Evolutionary conservation across 2,329 filamentous ascomycete species (phyloP).

Genomic region (Sclerotinia subarctica): DNA sequence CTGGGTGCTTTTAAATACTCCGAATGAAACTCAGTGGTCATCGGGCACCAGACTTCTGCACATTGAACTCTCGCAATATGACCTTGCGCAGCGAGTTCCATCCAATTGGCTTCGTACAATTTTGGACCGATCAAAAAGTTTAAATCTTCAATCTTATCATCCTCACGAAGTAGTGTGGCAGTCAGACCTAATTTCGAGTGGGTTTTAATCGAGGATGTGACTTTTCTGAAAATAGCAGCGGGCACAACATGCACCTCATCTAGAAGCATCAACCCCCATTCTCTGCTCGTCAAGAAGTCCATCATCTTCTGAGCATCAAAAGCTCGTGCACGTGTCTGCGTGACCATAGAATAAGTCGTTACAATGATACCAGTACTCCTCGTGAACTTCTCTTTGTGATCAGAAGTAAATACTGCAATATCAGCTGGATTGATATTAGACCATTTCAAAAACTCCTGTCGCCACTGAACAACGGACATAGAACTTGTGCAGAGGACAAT

Average conservation of each 20-base stretch:
- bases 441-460: constrained; percentile 96
- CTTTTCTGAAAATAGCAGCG: constrained; percentile 91
- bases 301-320: constrained; percentile 97
- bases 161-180: constrained; percentile 88
- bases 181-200: constrained; percentile 95
- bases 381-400: constrained; percentile 82
- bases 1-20: constrained; percentile 78
- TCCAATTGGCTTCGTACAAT: constrained; percentile 98
- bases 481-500: constrained; percentile 95
- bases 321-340: constrained; percentile 78
- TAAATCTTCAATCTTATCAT: constrained; percentile 96
- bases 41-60: constrained; percentile 98
- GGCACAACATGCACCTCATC: constrained; percentile 98
- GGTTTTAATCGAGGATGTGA: constrained; percentile 88
- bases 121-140: constrained; percentile 98
- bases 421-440: constrained; percentile 96
- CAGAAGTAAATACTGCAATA: constrained; percentile 91
- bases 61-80: constrained; percentile 97
- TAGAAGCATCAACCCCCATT: constrained; percentile 96
- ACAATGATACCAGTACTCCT: constrained; percentile 94
- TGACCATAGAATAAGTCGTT: constrained; percentile 99
- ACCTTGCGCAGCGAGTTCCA: constrained; percentile 94
- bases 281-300: constrained; percentile 81
- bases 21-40: constrained; percentile 97
- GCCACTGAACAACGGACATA: constrained; percentile 98